These are phyloP conservation scores for Lathyrus oleraceus DNA, from an alignment of 306 rosid genomes.

Conservation along the genomic window DNA sequence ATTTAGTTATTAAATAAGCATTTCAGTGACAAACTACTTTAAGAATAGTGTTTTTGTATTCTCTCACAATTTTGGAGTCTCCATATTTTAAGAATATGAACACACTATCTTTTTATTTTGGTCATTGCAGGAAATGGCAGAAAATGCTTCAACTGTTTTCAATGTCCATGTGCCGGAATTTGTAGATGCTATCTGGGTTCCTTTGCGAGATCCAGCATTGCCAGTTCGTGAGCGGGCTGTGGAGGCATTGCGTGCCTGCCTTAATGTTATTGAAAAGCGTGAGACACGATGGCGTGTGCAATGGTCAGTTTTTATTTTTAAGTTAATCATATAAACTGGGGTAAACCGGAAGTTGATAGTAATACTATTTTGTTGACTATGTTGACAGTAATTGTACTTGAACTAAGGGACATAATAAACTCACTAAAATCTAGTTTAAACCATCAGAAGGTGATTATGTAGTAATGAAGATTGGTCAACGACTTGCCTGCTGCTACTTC, in stretches of 20 bases:
- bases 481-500: conserved; percentile 1
- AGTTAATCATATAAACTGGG: conserved; percentile 5
- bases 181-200: conserved; percentile 98
- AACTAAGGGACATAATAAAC: conserved; percentile 12
- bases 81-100: not conserved
- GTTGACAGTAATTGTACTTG: conserved; percentile 7
- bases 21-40: not conserved
- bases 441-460: not conserved
- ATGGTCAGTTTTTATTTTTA: conserved; percentile 59
- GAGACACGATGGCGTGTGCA: conserved; percentile 99
- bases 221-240: conserved; percentile 96
- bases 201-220: conserved; percentile 87
- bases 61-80: conserved; percentile 12
- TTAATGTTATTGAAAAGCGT: conserved; percentile 89
- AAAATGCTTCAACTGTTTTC: conserved; percentile 94
- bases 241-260: conserved; percentile 97
- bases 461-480: not conserved
- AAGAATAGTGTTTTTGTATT: conserved; percentile 25
- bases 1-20: not conserved
- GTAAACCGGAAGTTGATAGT: conserved; percentile 14
- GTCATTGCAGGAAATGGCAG: conserved; percentile 90
- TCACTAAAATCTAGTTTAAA: conserved; percentile 10
- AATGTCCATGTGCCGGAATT: conserved; percentile 97
- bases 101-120: conserved; percentile 32
- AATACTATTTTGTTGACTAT: conserved; percentile 18